phyloP scores from a whole-genome alignment of 2,329 filamentous ascomycete species.

The Septoria linicola region DNA sequence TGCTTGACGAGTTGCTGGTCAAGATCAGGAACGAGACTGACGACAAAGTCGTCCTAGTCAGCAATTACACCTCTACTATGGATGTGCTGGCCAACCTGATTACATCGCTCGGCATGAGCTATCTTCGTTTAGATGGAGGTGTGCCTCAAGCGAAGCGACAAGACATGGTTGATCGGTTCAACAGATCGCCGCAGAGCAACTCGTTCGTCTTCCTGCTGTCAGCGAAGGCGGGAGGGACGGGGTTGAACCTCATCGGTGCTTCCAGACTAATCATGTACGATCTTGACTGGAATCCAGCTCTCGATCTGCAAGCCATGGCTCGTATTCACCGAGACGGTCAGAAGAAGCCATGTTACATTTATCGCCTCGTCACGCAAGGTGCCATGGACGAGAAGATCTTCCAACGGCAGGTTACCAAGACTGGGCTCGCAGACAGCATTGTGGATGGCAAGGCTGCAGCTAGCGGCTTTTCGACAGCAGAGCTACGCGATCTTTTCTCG shows the following conservation, averaged over 20 bases:
- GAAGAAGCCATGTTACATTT: constrained; percentile 66
- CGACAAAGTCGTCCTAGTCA: constrained; percentile 74
- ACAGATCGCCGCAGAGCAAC: constrained; percentile 55
- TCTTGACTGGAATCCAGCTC: constrained; percentile 74
- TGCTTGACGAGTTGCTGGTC: constrained; percentile 65
- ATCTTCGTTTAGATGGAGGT: constrained; percentile 67
- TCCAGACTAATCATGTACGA: constrained; percentile 70
- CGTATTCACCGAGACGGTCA: constrained; percentile 72
- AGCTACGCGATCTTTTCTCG: constrained; percentile 65
- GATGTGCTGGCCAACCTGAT: constrained; percentile 65
- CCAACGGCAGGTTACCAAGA: constrained; percentile 70
- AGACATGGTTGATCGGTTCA: constrained; percentile 68
- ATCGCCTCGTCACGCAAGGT: constrained; percentile 66
- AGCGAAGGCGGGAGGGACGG: constrained; percentile 68
- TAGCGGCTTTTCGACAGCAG: constrained; percentile 63
- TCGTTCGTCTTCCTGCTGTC: constrained; percentile 70
- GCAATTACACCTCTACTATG: constrained; percentile 71
- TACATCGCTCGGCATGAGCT: constrained; percentile 58
- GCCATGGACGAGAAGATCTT: constrained; percentile 74
- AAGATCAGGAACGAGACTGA: constrained; percentile 59
- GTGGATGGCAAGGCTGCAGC: constrained; percentile 64
- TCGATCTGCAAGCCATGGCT: constrained; percentile 72
- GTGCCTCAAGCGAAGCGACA: constrained; percentile 65
- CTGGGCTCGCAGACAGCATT: constrained; percentile 67
- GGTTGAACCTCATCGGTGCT: constrained; percentile 69